These are phyloP conservation scores for Cercospora zeina DNA, from an alignment of 2,329 filamentous ascomycete species.

Conservation along the genomic window DNA sequence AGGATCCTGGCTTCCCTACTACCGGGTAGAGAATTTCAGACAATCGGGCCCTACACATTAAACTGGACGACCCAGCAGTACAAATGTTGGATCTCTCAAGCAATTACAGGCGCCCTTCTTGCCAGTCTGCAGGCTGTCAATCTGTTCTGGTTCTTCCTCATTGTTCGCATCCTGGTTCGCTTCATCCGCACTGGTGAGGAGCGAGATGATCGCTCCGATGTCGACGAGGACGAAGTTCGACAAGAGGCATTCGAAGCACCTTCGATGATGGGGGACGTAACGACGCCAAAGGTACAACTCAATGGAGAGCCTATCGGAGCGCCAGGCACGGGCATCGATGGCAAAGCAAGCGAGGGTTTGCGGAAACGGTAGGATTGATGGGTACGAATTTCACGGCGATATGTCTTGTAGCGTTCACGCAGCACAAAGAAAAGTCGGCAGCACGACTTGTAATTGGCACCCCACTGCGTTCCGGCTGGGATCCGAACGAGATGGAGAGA, in stretches of 20 bases:
- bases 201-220: constrained; percentile 72
- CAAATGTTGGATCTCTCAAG: constrained; percentile 70
- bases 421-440: neutral
- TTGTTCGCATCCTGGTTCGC: constrained; percentile 71
- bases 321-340: constrained; percentile 21
- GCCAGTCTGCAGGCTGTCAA: constrained; percentile 71
- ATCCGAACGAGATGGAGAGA: neutral
- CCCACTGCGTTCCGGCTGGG: neutral
- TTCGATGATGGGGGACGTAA: constrained; percentile 11
- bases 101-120: constrained; percentile 66
- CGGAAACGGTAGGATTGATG: constrained; percentile 16
- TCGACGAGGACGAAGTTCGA: constrained; percentile 63
- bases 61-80: constrained; percentile 76
- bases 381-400: neutral
- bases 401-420: constrained; percentile 3
- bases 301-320: constrained; percentile 30
- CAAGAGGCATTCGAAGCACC: constrained; percentile 36
- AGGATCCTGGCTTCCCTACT: constrained; percentile 73
- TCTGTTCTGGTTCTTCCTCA: constrained; percentile 78
- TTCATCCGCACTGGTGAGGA: constrained; percentile 63
- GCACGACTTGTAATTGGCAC: neutral
- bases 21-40: constrained; percentile 64
- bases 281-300: constrained; percentile 24
- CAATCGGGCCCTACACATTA: constrained; percentile 71
- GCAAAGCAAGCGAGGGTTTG: constrained; percentile 16